These are phyloP conservation scores for Ophiocordyceps unilateralis DNA, from an alignment of 2,329 filamentous ascomycete species.

Conservation along the genomic window DNA sequence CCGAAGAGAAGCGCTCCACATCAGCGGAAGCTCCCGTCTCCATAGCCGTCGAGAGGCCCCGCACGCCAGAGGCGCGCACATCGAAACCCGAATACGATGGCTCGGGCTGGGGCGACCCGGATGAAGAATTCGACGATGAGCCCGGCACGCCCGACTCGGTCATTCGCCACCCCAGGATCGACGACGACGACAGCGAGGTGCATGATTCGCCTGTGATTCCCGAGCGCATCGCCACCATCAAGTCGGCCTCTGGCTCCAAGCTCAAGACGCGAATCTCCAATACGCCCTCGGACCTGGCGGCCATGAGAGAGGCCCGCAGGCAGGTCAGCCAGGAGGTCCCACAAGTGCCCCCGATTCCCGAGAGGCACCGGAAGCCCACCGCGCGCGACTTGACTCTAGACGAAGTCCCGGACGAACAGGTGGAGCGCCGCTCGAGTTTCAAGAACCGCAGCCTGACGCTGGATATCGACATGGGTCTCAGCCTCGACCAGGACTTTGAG, in stretches of 20 bases:
- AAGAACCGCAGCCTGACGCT: slow-evolving; percentile 71
- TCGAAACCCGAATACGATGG: slow-evolving; percentile 49
- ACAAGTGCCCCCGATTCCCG: slow-evolving; percentile 40
- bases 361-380: slow-evolving; percentile 38
- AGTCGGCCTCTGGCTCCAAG: slow-evolving; percentile 61
- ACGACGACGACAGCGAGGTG: slow-evolving; percentile 26
- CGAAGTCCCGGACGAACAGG: slow-evolving; percentile 20
- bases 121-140: slow-evolving; percentile 37
- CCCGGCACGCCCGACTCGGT: slow-evolving; percentile 76
- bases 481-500: slow-evolving; percentile 84
- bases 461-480: slow-evolving; percentile 67
- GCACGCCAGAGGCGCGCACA: slow-evolving; percentile 30
- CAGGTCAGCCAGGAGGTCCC: slow-evolving; percentile 65
- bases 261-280: slow-evolving; percentile 80
- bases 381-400: slow-evolving; percentile 25
- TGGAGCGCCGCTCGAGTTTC: slow-evolving; percentile 53
- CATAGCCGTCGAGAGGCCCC: slow-evolving; percentile 18
- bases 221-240: slow-evolving; percentile 74
- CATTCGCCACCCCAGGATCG: slow-evolving; percentile 54
- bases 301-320: slow-evolving; percentile 75
- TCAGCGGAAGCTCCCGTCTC: slow-evolving; percentile 15
- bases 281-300: slow-evolving; percentile 65
- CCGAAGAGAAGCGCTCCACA: neutral
- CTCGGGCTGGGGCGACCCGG: slow-evolving; percentile 39
- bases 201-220: slow-evolving; percentile 50